Conservation (phyloP, 2,329 filamentous ascomycete species). For the Septoria petroselini region DNA sequence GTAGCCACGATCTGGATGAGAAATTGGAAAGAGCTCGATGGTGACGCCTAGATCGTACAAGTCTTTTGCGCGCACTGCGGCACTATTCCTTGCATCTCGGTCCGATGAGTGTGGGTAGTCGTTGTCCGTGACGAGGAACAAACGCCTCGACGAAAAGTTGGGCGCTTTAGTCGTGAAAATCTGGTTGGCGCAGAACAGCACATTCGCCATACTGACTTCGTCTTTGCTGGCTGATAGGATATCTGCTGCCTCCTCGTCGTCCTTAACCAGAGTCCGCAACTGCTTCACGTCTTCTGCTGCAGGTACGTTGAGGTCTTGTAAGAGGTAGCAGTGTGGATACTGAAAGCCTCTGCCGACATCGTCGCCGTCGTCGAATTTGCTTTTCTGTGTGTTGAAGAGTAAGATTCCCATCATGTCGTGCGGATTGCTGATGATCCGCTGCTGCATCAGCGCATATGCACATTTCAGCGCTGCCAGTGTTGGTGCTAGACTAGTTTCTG, state of each 20-base stretch:
- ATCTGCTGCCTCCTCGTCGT: constrained; percentile 67
- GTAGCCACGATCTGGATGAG: constrained; percentile 55
- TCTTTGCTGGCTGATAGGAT: constrained; percentile 68
- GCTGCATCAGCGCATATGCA: constrained; percentile 92
- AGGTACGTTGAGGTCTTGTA: constrained; percentile 83
- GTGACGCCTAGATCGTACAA: constrained; percentile 87
- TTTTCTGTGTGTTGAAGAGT: constrained; percentile 83
- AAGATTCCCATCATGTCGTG: constrained; percentile 96
- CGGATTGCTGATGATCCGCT: constrained; percentile 94
- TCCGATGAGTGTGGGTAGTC: constrained; percentile 76
- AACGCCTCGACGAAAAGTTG: constrained; percentile 84
- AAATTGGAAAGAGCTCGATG: constrained; percentile 92
- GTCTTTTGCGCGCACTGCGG: constrained; percentile 86
- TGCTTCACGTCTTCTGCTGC: constrained; percentile 81
- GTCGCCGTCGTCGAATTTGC: constrained; percentile 70
- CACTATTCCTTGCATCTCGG: constrained; percentile 69
- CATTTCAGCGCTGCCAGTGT: constrained; percentile 85
- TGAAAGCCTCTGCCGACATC: constrained; percentile 56
- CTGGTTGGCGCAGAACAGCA: constrained; percentile 93
- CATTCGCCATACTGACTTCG: constrained; percentile 74
- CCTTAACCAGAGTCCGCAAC: constrained; percentile 71
- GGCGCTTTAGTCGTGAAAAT: constrained; percentile 93
- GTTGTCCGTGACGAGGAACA: constrained; percentile 96
- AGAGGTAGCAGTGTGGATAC: constrained; percentile 89
- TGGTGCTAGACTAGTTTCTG: constrained; percentile 68